Percentiles rank a stretch among this genome's conserved stretches.
Evolutionary conservation across 169 alveolate genomes (phyloP).

Genomic region (Cryptosporidium sp.): DNA sequence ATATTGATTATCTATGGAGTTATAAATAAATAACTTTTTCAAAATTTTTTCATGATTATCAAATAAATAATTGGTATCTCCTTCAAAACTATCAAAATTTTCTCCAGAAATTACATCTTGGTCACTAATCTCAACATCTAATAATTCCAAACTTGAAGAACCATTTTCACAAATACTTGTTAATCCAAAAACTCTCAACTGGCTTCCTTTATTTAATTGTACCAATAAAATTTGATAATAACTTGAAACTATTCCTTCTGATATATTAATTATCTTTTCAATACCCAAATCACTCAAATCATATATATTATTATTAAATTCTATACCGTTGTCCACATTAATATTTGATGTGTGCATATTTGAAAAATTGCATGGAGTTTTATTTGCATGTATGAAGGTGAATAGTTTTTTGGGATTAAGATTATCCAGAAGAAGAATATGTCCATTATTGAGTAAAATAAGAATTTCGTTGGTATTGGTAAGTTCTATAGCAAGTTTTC

Average conservation of each 20-base stretch:
- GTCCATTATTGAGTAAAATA: conserved; percentile 21
- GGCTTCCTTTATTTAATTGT: neutral
- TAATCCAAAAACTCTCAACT: conserved; percentile 16
- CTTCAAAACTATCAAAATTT: neutral
- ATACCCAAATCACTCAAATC: neutral
- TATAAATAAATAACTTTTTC: neutral
- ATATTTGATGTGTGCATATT: neutral
- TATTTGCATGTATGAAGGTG: conserved; percentile 8
- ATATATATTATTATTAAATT: neutral
- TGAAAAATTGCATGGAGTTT: conserved; percentile 11
- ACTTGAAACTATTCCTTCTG: conserved; percentile 9
- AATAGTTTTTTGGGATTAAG: conserved; percentile 12
- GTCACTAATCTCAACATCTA: neutral
- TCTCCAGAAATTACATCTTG: neutral
- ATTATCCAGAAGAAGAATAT: neutral
- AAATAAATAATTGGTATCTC: neutral
- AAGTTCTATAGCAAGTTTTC: conserved; percentile 11
- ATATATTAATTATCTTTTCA: neutral
- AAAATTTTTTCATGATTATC: conserved; percentile 3
- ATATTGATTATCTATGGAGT: neutral
- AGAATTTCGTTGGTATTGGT: conserved; percentile 9
- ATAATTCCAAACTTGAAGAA: conserved; percentile 9
- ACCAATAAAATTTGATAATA: conserved; percentile 31
- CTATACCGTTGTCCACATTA: conserved; percentile 28
- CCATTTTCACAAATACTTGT: neutral